These are phyloP conservation scores for Niveomyces coronatus DNA, from an alignment of 2,329 filamentous ascomycete species.

Conservation along the genomic window DNA sequence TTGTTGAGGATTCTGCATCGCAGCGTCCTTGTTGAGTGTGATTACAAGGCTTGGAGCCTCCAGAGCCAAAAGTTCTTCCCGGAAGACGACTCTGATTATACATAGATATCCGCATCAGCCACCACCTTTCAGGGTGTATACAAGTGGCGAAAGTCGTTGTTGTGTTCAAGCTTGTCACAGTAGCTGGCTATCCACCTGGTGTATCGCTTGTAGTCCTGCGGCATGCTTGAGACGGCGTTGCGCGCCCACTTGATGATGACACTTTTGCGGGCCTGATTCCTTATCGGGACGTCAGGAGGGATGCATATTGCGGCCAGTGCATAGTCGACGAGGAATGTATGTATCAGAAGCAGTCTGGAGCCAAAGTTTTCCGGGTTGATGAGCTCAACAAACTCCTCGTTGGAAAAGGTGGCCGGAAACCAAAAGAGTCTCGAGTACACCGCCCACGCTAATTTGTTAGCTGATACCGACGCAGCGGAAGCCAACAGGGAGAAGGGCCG, in stretches of 20 bases:
- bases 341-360: conserved; percentile 25
- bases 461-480: background rate
- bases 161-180: conserved; percentile 14
- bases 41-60: too few species aligned
- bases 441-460: conserved; percentile 14
- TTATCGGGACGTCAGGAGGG: conserved; percentile 13
- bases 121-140: conserved; percentile 19
- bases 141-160: conserved; percentile 17
- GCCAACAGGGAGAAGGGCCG: background rate
- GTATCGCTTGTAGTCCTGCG: conserved; percentile 12
- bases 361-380: conserved; percentile 20
- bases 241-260: conserved; percentile 17
- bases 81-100: too few species aligned
- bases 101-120: too few species aligned
- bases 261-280: conserved; percentile 15
- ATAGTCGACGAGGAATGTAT: conserved; percentile 26
- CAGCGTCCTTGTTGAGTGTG: too few species aligned
- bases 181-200: conserved; percentile 15
- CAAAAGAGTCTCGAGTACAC: conserved; percentile 15
- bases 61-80: too few species aligned
- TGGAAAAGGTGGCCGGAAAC: conserved; percentile 13
- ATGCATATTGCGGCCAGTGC: conserved; percentile 17
- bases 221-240: conserved; percentile 14
- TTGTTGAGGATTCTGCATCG: too few species aligned
- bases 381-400: conserved; percentile 23